Base-by-base conservation (phyloP, 345 rosid genomes). In the Boechera retrofracta region DNA sequence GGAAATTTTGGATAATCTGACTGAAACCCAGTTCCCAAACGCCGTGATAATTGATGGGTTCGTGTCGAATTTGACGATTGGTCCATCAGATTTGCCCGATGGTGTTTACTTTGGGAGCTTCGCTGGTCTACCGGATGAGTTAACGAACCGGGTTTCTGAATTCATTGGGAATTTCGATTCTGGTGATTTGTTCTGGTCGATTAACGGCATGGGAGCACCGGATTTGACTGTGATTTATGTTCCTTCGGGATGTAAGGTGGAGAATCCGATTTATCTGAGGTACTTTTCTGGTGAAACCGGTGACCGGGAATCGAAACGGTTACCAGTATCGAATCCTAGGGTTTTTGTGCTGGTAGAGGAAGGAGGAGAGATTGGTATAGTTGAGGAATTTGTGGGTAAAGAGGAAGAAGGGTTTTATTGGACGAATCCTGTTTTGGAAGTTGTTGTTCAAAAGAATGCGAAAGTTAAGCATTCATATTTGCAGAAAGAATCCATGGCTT, bases 301-400 rank as follows among this genome's bases (percentile, higher is more conserved):
- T 21, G 88, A 91, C 72, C 66, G 26, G 68, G 88, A 77, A 33
- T 86, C 92, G 0, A 86, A 86, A 18, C 67, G 73, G 77, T 80
- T 95, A 64, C 89, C 93, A 3, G 76, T 95, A 35, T 92, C 98
- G n/a, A 95, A 92, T 80, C 99, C 97, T 5, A 86, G 97, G 80
- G 97, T 92, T 60, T 67, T 92, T 77, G 89, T 95, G 58, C 26
- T 89, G 69, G 96, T 86, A 39, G 97, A 88, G 82, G 81, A 89
- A 71, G 92, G 92, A 70, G 95, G 92, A 56, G 96, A 89, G 83
- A 74, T 95, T 64, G 93, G 87, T 71, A 79, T 91, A 21, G 74
- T 89, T 74, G 99, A 95, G 85, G 97, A 95, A 65, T 95, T 92
- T 66, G 60, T 79, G 2, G 80, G 83, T 29, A 84, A 47, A 35